Conservation (phyloP, 257 asterid species). For the Penstemon barbatus region DNA sequence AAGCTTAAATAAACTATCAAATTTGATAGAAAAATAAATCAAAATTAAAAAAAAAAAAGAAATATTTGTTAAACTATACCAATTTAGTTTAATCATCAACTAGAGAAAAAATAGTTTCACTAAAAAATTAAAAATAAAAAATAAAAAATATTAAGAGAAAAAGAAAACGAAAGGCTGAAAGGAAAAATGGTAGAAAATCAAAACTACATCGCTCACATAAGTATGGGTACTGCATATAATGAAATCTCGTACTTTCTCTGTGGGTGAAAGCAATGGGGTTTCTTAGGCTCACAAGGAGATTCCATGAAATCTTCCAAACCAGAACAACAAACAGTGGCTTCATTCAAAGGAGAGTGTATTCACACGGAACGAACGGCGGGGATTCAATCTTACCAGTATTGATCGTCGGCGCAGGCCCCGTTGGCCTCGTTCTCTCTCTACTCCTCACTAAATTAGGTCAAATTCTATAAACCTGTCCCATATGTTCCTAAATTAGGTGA, state of each 20-base stretch:
- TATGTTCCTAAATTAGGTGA: not conserved
- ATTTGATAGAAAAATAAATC: too few relatives aligned
- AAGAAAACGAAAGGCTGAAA: too few relatives aligned
- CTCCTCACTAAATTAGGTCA: conserved; percentile 83
- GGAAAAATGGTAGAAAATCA: too few relatives aligned
- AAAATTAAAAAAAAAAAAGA: too few relatives aligned
- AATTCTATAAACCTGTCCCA: not conserved
- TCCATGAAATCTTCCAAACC: conserved; percentile 32
- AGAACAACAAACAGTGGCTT: conserved; percentile 22
- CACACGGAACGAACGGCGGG: conserved; percentile 22
- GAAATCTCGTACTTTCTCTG: not conserved
- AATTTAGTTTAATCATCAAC: too few relatives aligned
- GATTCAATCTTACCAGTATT: conserved; percentile 68
- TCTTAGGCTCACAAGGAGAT: conserved; percentile 37
- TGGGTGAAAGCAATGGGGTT: conserved; percentile 40
- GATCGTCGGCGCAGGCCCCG: conserved; percentile 97
- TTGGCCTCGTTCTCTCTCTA: conserved; percentile 80
- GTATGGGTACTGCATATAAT: not conserved
- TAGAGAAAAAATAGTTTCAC: too few relatives aligned
- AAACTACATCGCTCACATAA: too few relatives aligned
- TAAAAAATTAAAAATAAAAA: too few relatives aligned
- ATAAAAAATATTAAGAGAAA: too few relatives aligned
- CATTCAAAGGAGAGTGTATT: conserved; percentile 38
- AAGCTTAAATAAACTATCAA: too few relatives aligned
- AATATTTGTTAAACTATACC: too few relatives aligned